Base-by-base conservation (phyloP, 805 yeast species). In the Tetrapisispora arboricola region DNA sequence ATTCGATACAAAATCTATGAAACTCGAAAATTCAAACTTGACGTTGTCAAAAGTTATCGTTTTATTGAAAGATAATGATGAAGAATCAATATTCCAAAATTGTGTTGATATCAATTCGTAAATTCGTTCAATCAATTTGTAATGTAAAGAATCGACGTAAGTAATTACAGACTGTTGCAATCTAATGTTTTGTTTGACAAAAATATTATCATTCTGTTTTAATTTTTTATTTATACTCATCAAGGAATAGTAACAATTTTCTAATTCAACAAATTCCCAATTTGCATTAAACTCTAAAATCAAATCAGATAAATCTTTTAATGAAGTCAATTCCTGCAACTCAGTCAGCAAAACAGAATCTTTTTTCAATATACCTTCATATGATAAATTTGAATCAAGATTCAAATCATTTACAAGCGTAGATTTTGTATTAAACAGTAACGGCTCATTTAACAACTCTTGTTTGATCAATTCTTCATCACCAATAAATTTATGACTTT, bases 181-280 rank as follows among this genome's bases (percentile, higher is more conserved):
- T 21, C 47, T 54, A 36, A 53, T 46, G 22, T 54, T 49, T 38
- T 54, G 55, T 33, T 46, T 49, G 12, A 49, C 32, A 7, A 48
- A 32, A 24, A 22, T 15, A 2, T 44, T 21, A 12, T 46, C 40
- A 32, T 45, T 46, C 18, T 47, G 48, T 20, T 45, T 43, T 9
- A 58, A 34, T 38, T 51, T 57, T 32, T 47, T 54, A 16, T 53
- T 50, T 32, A 60, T 32, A 9, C 50, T 47, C 28, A 52, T 46
- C 27, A 60, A 41, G 2, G 63, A 57, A 42, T 55, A 53, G 39
- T 54, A 60, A 38, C 63, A 58, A 44, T 57, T 58, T 36, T 58
- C 62, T n/a, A 58, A 45, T 40, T 58, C 63, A 16, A 47, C 27
- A 27, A 48, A 38, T 21, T 54, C 54, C 17, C 52, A 47, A 44